These are phyloP conservation scores for Lasiosphaeriaceae sp. DNA, from an alignment of 495 filamentous ascomycete species.

Conservation along the genomic window DNA sequence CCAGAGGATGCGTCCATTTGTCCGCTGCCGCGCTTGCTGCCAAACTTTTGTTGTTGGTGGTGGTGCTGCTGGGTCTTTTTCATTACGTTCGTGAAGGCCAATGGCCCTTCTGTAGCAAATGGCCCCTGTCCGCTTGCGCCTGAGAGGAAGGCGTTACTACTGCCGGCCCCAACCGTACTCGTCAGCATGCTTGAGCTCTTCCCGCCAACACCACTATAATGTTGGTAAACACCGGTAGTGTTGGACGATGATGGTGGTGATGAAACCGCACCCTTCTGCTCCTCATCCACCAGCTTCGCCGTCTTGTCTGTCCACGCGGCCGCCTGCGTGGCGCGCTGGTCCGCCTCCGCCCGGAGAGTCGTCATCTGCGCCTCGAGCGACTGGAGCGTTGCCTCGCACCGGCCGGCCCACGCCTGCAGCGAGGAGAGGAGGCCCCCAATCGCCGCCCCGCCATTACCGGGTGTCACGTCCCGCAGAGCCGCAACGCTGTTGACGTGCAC, in stretches of 20 bases:
- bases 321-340: slow-evolving; percentile 49
- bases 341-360: slow-evolving; percentile 51
- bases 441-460: slow-evolving; percentile 56
- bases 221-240: background rate
- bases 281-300: slow-evolving; percentile 41
- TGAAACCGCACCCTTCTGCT: slow-evolving; percentile 32
- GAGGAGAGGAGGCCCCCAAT: slow-evolving; percentile 62
- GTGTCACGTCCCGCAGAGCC: slow-evolving; percentile 78
- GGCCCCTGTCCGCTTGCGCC: background rate
- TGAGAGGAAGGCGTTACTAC: slow-evolving; percentile 4
- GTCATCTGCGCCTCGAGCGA: slow-evolving; percentile 72
- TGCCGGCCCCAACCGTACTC: slow-evolving; percentile 5
- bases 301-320: slow-evolving; percentile 43
- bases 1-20: slow-evolving; percentile 42
- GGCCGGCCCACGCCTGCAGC: slow-evolving; percentile 68
- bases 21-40: slow-evolving; percentile 38
- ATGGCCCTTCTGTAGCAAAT: background rate
- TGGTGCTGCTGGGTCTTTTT: background rate
- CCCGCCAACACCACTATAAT: slow-evolving; percentile 8
- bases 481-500: slow-evolving; percentile 76
- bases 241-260: background rate
- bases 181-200: slow-evolving; percentile 20
- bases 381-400: slow-evolving; percentile 69
- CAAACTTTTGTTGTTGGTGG: background rate
- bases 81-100: slow-evolving; percentile 1